Conservation (phyloP, 305 asterid species). For the Fraxinus xanthoxyloides region DNA sequence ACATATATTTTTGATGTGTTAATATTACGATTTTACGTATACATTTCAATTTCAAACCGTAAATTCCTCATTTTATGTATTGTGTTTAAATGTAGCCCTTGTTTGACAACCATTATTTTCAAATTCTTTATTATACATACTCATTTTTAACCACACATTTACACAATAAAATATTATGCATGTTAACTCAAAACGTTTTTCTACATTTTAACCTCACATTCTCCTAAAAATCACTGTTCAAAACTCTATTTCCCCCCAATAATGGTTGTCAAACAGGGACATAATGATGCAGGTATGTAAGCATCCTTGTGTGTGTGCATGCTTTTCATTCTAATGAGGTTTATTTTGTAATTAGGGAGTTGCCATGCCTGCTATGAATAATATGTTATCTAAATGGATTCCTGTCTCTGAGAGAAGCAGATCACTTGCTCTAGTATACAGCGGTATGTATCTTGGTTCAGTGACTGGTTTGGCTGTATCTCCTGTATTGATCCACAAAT, state of each 20-base stretch:
- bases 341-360: slow-evolving; percentile 71
- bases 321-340: slow-evolving; percentile 17
- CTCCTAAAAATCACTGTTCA: background rate
- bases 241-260: background rate
- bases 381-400: slow-evolving; percentile 87
- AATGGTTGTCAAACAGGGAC: background rate
- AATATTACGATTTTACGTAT: background rate
- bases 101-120: too few relatives aligned
- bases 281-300: background rate
- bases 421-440: slow-evolving; percentile 91
- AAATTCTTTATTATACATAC: too few relatives aligned
- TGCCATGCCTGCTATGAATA: slow-evolving; percentile 99
- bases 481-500: slow-evolving; percentile 72
- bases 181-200: too few relatives aligned
- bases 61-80: background rate
- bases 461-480: slow-evolving; percentile 88
- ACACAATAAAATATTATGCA: too few relatives aligned
- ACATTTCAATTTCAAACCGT: background rate
- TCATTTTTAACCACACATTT: too few relatives aligned
- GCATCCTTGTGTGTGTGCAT: slow-evolving; percentile 8
- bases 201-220: background rate
- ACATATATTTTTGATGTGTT: background rate
- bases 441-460: slow-evolving; percentile 99
- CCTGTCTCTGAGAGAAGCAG: slow-evolving; percentile 99
- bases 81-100: background rate